Conservation (phyloP, 305 asterid species). For the Rubia tinctorum region DNA sequence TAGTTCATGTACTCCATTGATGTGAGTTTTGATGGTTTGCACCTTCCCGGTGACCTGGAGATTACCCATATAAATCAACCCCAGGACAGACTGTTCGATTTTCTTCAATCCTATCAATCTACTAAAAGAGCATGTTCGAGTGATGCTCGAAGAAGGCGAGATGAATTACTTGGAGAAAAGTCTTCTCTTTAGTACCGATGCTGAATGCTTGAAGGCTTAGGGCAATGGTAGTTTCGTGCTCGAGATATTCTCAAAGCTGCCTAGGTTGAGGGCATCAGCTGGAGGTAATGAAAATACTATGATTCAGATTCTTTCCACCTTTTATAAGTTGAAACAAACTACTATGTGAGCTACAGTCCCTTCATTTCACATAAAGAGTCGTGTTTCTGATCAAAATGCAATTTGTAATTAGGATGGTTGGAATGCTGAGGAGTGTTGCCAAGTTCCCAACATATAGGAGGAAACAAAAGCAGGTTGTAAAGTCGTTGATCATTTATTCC, state of each 20-base stretch:
- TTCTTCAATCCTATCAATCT: no score
- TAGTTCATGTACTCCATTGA: slow-evolving; percentile 71
- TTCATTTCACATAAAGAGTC: no score
- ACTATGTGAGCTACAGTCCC: no score
- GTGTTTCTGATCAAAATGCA: not conserved
- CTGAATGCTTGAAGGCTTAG: slow-evolving; percentile 59
- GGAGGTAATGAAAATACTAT: slow-evolving; percentile 45
- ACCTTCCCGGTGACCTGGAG: no score
- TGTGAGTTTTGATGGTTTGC: slow-evolving; percentile 59
- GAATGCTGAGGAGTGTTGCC: slow-evolving; percentile 53
- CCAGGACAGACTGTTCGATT: no score
- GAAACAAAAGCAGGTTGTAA: slow-evolving; percentile 25
- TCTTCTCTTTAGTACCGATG: slow-evolving; percentile 51
- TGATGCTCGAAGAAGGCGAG: slow-evolving; percentile 60
- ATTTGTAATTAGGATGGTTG: slow-evolving; percentile 62
- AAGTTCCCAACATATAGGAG: slow-evolving; percentile 45
- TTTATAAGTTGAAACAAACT: not conserved
- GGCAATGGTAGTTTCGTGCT: slow-evolving; percentile 59
- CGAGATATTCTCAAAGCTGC: slow-evolving; percentile 74
- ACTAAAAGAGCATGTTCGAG: no score
- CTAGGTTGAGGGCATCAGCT: slow-evolving; percentile 80
- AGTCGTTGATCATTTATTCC: not conserved
- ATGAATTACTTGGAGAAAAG: slow-evolving; percentile 60
- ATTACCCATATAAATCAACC: no score
- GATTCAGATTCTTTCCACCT: not conserved